Evolutionary conservation across 2,329 filamentous ascomycete genomes (phyloP), one percentile per base, ranked within the genome.

Genomic region (Ceratocystis ficicola): DNA sequence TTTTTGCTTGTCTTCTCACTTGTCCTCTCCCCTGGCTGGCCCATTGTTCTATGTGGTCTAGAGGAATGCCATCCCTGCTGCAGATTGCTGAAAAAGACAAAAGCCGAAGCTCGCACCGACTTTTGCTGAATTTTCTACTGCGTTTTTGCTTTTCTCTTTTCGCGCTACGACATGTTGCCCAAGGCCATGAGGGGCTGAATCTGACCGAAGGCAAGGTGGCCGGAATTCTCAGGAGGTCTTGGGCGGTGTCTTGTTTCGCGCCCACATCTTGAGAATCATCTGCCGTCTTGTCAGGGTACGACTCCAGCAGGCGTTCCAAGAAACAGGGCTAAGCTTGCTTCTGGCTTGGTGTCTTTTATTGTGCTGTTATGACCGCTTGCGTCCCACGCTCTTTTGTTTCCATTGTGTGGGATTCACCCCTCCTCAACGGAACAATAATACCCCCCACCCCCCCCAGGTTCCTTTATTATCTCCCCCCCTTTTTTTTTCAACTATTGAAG

Each of bases 11-110:
- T 22, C 5, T 25, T 20, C 20, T 22, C 22, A 2, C 20, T 22
- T 25, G 1, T 5, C 50, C 50, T 57, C 22, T n/a, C n/a, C 28
- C 10, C 52, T 17, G 52, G 52, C 52, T 17, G 52, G 52, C 28
- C 3, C 8, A 22, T 50, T 41, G 36, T 41, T 25, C 48, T 25
- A 20, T 22, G 48, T 50, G 48, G 48, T 2, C 22, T 12, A 1
- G 5, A 57, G 52, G 52, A 57, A 57, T 57, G 52, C 25, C 15
- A 57, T 57, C 52, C 52, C 52, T 57, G 52, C n/a, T 28, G 50
- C n/a, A 48, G 22, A 44, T 17, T 50, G 17, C 25, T 59, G 52
- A 6, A 65, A 20, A 20, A 50, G 44, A 30, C 25, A 2, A 22
- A 17, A 44, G 50, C 4, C 52, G 44, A 41, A 48, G 44, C 12